These are phyloP conservation scores for Leccinum broughii DNA, from an alignment of 768 basidiomycete species.

Conservation along the genomic window DNA sequence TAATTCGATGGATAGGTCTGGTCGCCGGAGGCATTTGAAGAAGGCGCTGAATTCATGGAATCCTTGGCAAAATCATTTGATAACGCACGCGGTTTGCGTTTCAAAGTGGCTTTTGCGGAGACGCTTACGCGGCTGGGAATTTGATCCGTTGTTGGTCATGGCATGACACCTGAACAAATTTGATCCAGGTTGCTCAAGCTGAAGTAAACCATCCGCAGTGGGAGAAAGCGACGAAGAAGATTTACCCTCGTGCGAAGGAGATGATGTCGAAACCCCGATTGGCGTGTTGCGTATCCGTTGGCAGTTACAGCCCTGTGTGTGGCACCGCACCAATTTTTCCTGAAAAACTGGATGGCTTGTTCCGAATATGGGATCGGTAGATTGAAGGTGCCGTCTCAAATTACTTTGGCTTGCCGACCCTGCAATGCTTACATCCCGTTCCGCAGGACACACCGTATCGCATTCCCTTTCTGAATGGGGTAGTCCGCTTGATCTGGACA, in stretches of 20 bases:
- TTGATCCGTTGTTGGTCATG: background rate
- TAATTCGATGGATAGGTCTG: slow-evolving; percentile 60
- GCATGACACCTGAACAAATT: background rate
- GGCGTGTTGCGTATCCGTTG: slow-evolving; percentile 83
- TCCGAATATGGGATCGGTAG: slow-evolving; percentile 74
- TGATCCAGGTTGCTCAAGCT: slow-evolving; percentile 79
- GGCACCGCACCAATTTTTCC: slow-evolving; percentile 61
- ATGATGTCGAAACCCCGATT: slow-evolving; percentile 89
- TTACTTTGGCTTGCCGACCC: background rate
- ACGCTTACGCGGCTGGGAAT: slow-evolving; percentile 57
- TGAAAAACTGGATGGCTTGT: slow-evolving; percentile 68
- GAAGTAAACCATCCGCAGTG: slow-evolving; percentile 95
- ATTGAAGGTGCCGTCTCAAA: slow-evolving; percentile 62
- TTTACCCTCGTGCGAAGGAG: slow-evolving; percentile 78
- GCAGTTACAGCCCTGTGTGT: slow-evolving; percentile 84
- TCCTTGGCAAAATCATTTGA: slow-evolving; percentile 80
- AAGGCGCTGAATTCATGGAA: slow-evolving; percentile 89
- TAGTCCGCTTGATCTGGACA: slow-evolving; percentile 85
- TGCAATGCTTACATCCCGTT: slow-evolving; percentile 5
- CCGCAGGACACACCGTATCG: slow-evolving; percentile 77
- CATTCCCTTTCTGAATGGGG: slow-evolving; percentile 73
- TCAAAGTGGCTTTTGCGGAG: slow-evolving; percentile 87
- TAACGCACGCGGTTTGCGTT: slow-evolving; percentile 76
- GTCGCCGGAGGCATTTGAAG: slow-evolving; percentile 91
- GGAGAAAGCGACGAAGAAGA: slow-evolving; percentile 87